Evolutionary conservation across 352 stramenopile species (phyloP).

Genomic region (Phytophthora pini): DNA sequence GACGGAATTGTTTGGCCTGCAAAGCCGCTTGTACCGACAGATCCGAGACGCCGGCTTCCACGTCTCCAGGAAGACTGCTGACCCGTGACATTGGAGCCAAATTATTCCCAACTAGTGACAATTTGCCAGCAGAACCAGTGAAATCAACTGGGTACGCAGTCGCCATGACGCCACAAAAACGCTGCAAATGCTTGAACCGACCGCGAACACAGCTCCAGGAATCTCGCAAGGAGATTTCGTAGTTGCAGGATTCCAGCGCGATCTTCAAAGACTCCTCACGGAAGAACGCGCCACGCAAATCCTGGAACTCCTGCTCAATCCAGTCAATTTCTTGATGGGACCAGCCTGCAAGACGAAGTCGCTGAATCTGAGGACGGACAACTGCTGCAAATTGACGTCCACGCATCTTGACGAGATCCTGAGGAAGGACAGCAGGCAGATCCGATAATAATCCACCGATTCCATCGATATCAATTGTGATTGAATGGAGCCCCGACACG

Average conservation of each 20-base stretch:
- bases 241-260: conserved; percentile 13
- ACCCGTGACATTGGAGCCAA: conserved; percentile 4
- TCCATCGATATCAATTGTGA: conserved; percentile 27
- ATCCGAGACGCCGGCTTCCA: conserved; percentile 29
- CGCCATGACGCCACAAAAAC: conserved; percentile 34
- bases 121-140: background rate
- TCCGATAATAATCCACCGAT: background rate
- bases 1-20: conserved; percentile 35
- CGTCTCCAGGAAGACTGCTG: conserved; percentile 12
- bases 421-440: conserved; percentile 30
- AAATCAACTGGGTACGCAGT: conserved; percentile 25
- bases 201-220: conserved; percentile 28
- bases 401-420: conserved; percentile 34
- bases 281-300: conserved; percentile 28
- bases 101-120: conserved; percentile 2
- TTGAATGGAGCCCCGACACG: conserved; percentile 28
- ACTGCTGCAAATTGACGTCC: conserved; percentile 27
- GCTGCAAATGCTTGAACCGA: conserved; percentile 28
- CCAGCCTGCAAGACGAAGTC: conserved; percentile 30
- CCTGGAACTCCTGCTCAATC: conserved; percentile 44
- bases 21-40: conserved; percentile 36
- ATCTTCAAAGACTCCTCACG: conserved; percentile 25
- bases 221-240: conserved; percentile 21
- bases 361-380: conserved; percentile 26
- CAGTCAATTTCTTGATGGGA: conserved; percentile 38